These are phyloP conservation scores for Arachis stenosperma DNA, from an alignment of 306 rosid species.

Conservation along the genomic window DNA sequence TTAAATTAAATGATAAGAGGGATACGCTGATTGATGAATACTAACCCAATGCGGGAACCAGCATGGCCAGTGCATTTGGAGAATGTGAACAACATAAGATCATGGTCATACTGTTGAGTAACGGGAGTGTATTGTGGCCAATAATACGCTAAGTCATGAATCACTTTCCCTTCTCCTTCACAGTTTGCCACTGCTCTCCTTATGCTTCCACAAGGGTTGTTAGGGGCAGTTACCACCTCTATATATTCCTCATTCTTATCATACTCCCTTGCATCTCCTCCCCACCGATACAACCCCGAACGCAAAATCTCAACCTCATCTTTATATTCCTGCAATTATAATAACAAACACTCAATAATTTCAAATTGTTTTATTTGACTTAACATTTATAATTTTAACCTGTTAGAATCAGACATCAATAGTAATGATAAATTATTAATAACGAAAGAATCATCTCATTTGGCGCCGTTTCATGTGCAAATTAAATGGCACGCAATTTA, in stretches of 20 bases:
- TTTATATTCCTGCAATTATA: conserved; percentile 54
- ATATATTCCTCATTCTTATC: conserved; percentile 60
- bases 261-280: conserved; percentile 65
- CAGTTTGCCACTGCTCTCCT: conserved; percentile 49
- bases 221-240: conserved; percentile 78
- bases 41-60: conserved; percentile 88
- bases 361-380: no score
- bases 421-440: no score
- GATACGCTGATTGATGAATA: neutral
- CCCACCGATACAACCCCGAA: conserved; percentile 70
- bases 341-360: no score
- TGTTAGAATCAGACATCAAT: no score
- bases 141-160: conserved; percentile 81
- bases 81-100: conserved; percentile 80
- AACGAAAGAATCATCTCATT: neutral
- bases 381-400: no score
- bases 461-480: neutral
- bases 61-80: conserved; percentile 95
- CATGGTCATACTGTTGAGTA: conserved; percentile 53
- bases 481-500: neutral
- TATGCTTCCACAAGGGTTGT: conserved; percentile 73
- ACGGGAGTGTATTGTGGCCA: conserved; percentile 92
- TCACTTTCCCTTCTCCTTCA: conserved; percentile 45
- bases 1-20: no score
- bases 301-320: conserved; percentile 49